These are phyloP conservation scores for Leptodermis oblonga DNA, from an alignment of 257 asterid genomes.

Conservation along the genomic window DNA sequence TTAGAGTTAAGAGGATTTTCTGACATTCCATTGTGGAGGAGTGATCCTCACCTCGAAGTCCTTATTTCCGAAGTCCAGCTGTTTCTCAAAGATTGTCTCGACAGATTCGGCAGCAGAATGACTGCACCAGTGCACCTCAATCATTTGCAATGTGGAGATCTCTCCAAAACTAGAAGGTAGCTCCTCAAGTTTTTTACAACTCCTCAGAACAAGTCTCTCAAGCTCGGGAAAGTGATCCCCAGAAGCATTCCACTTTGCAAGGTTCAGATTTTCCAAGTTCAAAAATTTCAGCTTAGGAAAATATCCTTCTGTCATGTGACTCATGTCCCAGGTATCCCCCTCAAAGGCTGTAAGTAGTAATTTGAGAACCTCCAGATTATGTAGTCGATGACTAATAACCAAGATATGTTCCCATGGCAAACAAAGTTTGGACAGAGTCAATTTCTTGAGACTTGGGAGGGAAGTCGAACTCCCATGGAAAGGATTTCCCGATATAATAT, in stretches of 20 bases:
- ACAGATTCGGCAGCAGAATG: not conserved
- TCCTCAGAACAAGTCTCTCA: not conserved
- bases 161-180: not conserved
- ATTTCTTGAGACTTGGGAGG: conserved; percentile 13
- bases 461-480: conserved; percentile 2
- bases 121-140: not conserved
- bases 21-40: too few relatives aligned
- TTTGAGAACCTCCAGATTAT: conserved; percentile 8
- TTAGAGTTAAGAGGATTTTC: too few relatives aligned
- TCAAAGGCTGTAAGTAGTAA: not conserved
- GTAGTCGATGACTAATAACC: not conserved
- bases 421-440: conserved; percentile 13
- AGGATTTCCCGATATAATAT: not conserved
- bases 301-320: not conserved
- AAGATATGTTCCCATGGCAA: conserved; percentile 3
- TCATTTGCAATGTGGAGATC: not conserved
- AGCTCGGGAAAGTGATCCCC: too few relatives aligned
- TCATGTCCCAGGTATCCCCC: conserved; percentile 6
- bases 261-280: not conserved
- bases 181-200: not conserved
- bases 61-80: not conserved
- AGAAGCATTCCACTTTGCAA: not conserved
- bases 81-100: not conserved
- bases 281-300: not conserved
- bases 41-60: too few relatives aligned